phyloP scores from a whole-genome alignment of 805 yeast species.

The Babjeviella inositovora region DNA sequence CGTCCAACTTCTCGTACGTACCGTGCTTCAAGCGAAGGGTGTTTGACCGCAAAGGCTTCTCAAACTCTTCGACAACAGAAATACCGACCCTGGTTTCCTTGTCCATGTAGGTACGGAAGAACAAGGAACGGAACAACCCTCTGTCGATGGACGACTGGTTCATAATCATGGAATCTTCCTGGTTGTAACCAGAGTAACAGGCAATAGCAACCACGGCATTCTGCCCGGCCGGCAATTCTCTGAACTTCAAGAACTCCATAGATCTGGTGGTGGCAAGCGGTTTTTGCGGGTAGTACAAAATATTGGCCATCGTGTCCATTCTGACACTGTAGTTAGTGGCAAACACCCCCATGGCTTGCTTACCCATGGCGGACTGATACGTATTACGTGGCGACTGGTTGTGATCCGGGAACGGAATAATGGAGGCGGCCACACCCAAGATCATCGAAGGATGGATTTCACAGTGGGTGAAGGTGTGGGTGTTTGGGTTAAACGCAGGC shows the following conservation, averaged over 20 bases:
- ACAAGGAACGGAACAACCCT: conserved; percentile 88
- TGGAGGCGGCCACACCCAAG: conserved; percentile 95
- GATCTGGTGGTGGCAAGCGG: conserved; percentile 96
- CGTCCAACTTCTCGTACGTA: conserved; percentile 92
- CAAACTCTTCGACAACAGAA: conserved; percentile 96
- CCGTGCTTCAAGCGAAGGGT: conserved; percentile 95
- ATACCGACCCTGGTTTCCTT: conserved; percentile 97
- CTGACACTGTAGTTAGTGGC: conserved; percentile 89
- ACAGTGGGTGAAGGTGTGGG: conserved; percentile 91
- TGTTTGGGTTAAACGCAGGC: conserved; percentile 32
- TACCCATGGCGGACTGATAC: conserved; percentile 99
- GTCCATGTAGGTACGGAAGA: conserved; percentile 96
- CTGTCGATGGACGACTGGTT: conserved; percentile 95
- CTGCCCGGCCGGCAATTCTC: conserved; percentile 98
- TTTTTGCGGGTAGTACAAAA: conserved; percentile 92
- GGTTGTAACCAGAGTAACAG: conserved; percentile 97
- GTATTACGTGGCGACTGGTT: conserved; percentile 99
- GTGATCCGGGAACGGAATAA: conserved; percentile 99
- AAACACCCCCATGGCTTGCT: conserved; percentile 99
- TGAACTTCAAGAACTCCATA: conserved; percentile 92
- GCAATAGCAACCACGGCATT: conserved; percentile 97
- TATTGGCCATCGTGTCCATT: conserved; percentile 99
- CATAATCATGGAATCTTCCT: conserved; percentile 99
- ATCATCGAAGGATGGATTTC: conserved; percentile 99
- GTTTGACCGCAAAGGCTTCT: conserved; percentile 89